Base-by-base conservation (phyloP, 2,329 filamentous ascomycete species). In the Calycina herbarum region DNA sequence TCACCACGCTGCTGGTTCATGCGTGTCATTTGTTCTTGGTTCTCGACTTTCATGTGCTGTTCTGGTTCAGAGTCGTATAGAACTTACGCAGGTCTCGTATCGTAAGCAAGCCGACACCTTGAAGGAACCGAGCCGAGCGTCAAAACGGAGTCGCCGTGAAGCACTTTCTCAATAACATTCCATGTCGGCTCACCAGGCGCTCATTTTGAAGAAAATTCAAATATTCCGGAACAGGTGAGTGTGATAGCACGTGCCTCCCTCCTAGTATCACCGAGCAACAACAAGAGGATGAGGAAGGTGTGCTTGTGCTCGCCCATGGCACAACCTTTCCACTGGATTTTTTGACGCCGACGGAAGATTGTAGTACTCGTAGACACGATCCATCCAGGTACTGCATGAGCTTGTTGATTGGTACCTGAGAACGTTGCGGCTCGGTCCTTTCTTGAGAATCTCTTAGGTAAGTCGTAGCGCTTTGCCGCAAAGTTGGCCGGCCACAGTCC, bases 1-100 rank as follows among this genome's bases (percentile, higher is more conserved):
- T 48, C 58, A 57, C 33, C 51, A 57, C 42, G 33, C 29, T 56
- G 60, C 40, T 62, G 60, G 59, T 27, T 40, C 27, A 56, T 62
- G 60, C 31, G 54, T 62, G 60, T 62, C 60, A 62, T 56, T 62
- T 24, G 17, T 24, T 24, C 45, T 8, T 24, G 17, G n/a, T 51
- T 24, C 6, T 48, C 17, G 15, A 20, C n/a, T 48, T 4, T 2
- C 42, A 20, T n/a, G 5, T 48, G 15, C 6, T 42, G 13, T 15
- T 5, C 40, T 42, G 17, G 17, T 15, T 48, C 42, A 17, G 42
- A 48, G 35, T 38, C 35, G 35, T 38, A 38, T 38, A 38, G 7
- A 38, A 38, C 35, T 38, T 38, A 38, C 35, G 35, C 8, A 45
- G 13, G 40, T 45, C 15, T n/a, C n/a, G 40, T 45, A n/a, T 17